A percentile compares a stretch with the other conserved stretches of the same genome.
phyloP scores from a whole-genome alignment of 306 rosid genomes.

The Astragalus membranaceus region DNA sequence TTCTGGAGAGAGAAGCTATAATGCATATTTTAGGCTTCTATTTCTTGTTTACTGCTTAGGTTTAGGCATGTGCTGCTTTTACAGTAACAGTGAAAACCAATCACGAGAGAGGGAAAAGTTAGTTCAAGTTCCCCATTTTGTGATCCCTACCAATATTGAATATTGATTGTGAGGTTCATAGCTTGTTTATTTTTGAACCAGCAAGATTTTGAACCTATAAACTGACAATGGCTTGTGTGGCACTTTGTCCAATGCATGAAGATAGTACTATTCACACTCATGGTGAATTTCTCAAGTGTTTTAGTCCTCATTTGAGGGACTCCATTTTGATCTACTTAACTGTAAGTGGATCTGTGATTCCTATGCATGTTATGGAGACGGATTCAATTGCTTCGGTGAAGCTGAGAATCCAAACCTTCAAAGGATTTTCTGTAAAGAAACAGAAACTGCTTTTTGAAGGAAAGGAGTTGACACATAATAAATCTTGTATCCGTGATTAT shows the following conservation, averaged over 20 bases:
- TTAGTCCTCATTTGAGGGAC: slow-evolving; percentile 24
- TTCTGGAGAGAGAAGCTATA: slow-evolving; percentile 15
- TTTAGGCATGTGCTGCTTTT: slow-evolving; percentile 13
- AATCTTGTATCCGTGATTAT: slow-evolving; percentile 55
- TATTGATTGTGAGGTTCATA: slow-evolving; percentile 25
- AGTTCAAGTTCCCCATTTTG: slow-evolving; percentile 7
- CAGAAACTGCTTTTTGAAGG: slow-evolving; percentile 71
- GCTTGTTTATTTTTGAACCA: slow-evolving; percentile 26
- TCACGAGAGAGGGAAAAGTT: background rate
- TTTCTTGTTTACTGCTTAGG: slow-evolving; percentile 16
- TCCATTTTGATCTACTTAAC: slow-evolving; percentile 52
- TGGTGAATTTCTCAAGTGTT: slow-evolving; percentile 1
- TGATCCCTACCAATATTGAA: too few relatives aligned
- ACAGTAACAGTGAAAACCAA: background rate
- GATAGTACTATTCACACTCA: slow-evolving; percentile 22
- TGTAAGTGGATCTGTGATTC: slow-evolving; percentile 57
- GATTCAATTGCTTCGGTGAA: slow-evolving; percentile 76
- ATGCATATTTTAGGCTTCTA: slow-evolving; percentile 5
- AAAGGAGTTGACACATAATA: slow-evolving; percentile 60
- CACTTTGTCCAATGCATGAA: slow-evolving; percentile 35
- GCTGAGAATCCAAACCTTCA: slow-evolving; percentile 59
- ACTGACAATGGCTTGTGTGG: slow-evolving; percentile 53
- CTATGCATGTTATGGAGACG: slow-evolving; percentile 54
- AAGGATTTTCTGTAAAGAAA: slow-evolving; percentile 58
- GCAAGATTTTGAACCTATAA: slow-evolving; percentile 36